Base-by-base conservation (phyloP, 1,139 yeast species). In the Yamadazyma kanchanaburiensis region DNA sequence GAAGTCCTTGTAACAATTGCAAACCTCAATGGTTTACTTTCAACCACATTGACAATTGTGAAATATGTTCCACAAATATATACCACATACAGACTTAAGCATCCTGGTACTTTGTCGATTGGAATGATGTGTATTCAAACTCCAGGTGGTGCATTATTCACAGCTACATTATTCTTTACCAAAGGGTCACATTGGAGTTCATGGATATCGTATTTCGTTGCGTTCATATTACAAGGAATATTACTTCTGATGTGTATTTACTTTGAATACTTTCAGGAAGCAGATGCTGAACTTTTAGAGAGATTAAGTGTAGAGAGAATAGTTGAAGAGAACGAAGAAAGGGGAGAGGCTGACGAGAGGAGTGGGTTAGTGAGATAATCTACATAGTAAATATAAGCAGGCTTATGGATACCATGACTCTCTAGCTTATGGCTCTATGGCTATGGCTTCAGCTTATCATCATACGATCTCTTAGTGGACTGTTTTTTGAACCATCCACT, bases 111-210 rank as follows among this genome's bases (percentile, higher is more conserved):
- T 1, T 64, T 87, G 21, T 83, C 94, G 0, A 66, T 84, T 14
- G 75, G 81, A 5, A 85, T 84, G 87, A 83, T 87, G 91, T 62
- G 80, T 32, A 72, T 87, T 40, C 96, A 87, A 52, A 85, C 94
- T 12, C 96, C 96, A 0, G 96, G 96, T 10, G 95, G 95, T 15
- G 81, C 74, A 44, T 39, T 84, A 2, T 86, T 91, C 80, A 74
- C 94, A 0, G 69, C 77, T 11, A 77, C 86, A 3, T 60, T 87
- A 33, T 81, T 77, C 33, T 58, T 74, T 36, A 75, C 89, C 27
- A 82, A 83, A 26, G 94, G 88, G 2, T 77, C 91, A 1, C 76
- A 77, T 39, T 86, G 95, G 95, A 82, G 94, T 43, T 77, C 89
- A 6, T 86, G 94, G 94, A 55, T 85, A 20, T 85, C 94, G 5